phyloP scores from a whole-genome alignment of 805 yeast genomes.

The Wickerhamomyces strasburgensis region DNA sequence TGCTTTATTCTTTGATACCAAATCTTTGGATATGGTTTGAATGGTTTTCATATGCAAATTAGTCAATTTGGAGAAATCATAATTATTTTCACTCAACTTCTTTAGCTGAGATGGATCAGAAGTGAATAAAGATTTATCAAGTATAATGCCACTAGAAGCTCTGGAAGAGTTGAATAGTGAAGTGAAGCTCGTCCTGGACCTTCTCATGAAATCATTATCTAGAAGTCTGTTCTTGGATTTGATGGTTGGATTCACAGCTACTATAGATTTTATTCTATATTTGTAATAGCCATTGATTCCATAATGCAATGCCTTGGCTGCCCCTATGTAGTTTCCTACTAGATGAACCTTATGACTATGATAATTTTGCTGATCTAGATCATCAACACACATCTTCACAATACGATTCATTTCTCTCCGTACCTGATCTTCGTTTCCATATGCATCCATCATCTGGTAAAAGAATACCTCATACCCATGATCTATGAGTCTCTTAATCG shows the following conservation, averaged over 20 bases:
- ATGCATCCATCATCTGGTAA: slow-evolving; percentile 8
- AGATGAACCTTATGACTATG: slow-evolving; percentile 10
- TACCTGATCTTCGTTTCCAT: slow-evolving; percentile 9
- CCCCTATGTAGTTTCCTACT: slow-evolving; percentile 16
- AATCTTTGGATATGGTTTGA: slow-evolving; percentile 3
- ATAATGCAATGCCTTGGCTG: slow-evolving; percentile 13
- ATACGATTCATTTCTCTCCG: slow-evolving; percentile 16
- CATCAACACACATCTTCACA: slow-evolving; percentile 17
- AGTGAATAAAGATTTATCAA: slow-evolving; percentile 7
- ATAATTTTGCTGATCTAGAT: slow-evolving; percentile 8
- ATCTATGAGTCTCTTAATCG: slow-evolving; percentile 14
- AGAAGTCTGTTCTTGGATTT: slow-evolving; percentile 5
- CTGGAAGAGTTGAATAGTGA: slow-evolving; percentile 4
- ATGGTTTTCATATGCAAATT: slow-evolving; percentile 6
- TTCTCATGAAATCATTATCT: too few species aligned
- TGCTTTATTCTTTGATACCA: slow-evolving; percentile 4
- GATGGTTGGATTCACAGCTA: slow-evolving; percentile 18
- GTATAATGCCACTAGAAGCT: slow-evolving; percentile 2
- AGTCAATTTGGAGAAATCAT: slow-evolving; percentile 5
- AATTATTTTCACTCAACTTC: slow-evolving; percentile 5
- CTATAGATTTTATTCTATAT: slow-evolving; percentile 13
- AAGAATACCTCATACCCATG: slow-evolving; percentile 19
- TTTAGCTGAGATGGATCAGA: slow-evolving; percentile 10
- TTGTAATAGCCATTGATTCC: slow-evolving; percentile 16
- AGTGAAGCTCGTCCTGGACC: too few species aligned